A percentile compares a stretch with the other conserved stretches of the same genome.
phyloP scores from a whole-genome alignment of 371 early-diverging fungal genomes.

The Mycotypha africana region DNA sequence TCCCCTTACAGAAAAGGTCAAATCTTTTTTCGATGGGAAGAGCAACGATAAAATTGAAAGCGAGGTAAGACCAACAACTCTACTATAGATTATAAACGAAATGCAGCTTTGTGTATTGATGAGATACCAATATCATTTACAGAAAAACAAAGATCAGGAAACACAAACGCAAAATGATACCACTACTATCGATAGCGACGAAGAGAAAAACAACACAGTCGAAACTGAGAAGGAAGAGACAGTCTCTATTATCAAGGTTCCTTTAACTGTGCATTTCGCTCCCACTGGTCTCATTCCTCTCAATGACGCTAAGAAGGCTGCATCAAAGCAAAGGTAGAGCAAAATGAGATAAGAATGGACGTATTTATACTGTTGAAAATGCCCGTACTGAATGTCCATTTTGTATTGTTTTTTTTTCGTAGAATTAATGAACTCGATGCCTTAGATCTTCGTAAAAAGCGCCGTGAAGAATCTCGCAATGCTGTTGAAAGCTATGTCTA shows the following conservation, averaged over 20 bases:
- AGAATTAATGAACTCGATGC: constrained; percentile 31
- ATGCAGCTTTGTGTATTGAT: background rate
- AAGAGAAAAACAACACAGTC: background rate
- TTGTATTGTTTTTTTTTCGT: background rate
- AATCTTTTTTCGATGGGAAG: constrained; percentile 72
- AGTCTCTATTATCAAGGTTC: constrained; percentile 34
- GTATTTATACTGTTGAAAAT: background rate
- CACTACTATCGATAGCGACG: constrained; percentile 1
- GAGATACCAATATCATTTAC: background rate
- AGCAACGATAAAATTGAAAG: constrained; percentile 19
- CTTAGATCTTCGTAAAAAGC: constrained; percentile 47
- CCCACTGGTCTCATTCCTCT: constrained; percentile 42
- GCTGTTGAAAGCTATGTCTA: constrained; percentile 89
- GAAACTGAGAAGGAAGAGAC: constrained; percentile 17
- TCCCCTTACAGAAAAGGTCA: constrained; percentile 61
- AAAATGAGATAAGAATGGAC: too few species aligned
- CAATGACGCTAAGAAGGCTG: constrained; percentile 23
- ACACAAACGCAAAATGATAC: constrained; percentile 12
- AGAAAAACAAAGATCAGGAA: constrained; percentile 1
- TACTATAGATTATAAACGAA: too few species aligned
- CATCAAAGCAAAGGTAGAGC: constrained; percentile 33
- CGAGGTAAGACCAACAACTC: too few species aligned
- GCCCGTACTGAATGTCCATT: background rate
- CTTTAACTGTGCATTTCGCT: constrained; percentile 37
- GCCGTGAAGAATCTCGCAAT: constrained; percentile 84